These are phyloP conservation scores for Apiospora saccharicola DNA, from an alignment of 2,329 filamentous ascomycete genomes.

Conservation along the genomic window DNA sequence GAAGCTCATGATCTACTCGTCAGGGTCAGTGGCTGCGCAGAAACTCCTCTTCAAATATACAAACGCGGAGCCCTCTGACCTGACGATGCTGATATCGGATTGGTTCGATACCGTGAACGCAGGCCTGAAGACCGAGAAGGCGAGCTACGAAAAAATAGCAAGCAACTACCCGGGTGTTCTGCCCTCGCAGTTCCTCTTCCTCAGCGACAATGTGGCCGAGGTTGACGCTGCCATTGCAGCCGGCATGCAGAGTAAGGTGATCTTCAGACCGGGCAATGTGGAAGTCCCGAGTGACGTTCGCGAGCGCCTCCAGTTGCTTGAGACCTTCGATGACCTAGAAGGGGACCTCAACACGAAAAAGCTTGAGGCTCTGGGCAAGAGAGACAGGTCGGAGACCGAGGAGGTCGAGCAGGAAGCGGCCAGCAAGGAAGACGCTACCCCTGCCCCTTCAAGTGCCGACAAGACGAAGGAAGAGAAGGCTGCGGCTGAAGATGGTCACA, in stretches of 20 bases:
- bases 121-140: slow-evolving; percentile 72
- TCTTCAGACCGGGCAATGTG: slow-evolving; percentile 75
- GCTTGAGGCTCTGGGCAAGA: slow-evolving; percentile 30
- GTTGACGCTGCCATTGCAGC: slow-evolving; percentile 67
- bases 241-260: slow-evolving; percentile 69
- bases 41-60: slow-evolving; percentile 79
- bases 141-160: slow-evolving; percentile 73
- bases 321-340: slow-evolving; percentile 39
- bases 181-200: slow-evolving; percentile 71
- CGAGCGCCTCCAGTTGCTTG: slow-evolving; percentile 41
- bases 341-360: slow-evolving; percentile 32
- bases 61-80: slow-evolving; percentile 63
- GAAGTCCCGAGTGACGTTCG: slow-evolving; percentile 60
- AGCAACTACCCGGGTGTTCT: slow-evolving; percentile 53
- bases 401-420: slow-evolving; percentile 1
- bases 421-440: background rate
- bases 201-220: slow-evolving; percentile 81
- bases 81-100: slow-evolving; percentile 65
- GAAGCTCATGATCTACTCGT: slow-evolving; percentile 80
- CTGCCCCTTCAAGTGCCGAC: slow-evolving; percentile 8
- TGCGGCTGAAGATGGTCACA: background rate
- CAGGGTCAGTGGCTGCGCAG: slow-evolving; percentile 81
- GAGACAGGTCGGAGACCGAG: slow-evolving; percentile 17
- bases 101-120: slow-evolving; percentile 87
- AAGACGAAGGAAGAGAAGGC: background rate